A percentile compares a stretch with the other conserved stretches of the same genome.
Conservation (phyloP, 129 eudicot genomes). For the Arctium lappa region DNA sequence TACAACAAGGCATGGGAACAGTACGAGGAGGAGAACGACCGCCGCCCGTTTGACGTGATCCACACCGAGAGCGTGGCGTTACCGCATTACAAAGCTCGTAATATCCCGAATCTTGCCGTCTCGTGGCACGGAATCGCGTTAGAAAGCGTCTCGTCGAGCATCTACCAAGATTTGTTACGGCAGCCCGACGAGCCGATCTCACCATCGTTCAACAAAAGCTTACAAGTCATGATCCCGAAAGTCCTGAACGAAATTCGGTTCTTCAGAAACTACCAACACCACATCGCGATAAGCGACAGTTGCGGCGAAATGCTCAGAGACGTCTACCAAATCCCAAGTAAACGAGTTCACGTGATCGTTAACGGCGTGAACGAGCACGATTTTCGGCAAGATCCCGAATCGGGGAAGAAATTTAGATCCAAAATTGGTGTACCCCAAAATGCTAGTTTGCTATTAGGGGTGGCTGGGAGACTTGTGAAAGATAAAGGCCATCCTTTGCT, state of each 20-base stretch:
- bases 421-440: slow-evolving; percentile 63
- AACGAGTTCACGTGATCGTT: slow-evolving; percentile 79
- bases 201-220: slow-evolving; percentile 54
- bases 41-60: slow-evolving; percentile 57
- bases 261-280: slow-evolving; percentile 71
- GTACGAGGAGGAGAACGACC: slow-evolving; percentile 50
- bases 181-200: slow-evolving; percentile 52
- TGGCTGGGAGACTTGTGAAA: slow-evolving; percentile 88
- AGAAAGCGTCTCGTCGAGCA: slow-evolving; percentile 75
- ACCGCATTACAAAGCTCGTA: slow-evolving; percentile 59
- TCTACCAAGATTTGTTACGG: slow-evolving; percentile 74
- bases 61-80: slow-evolving; percentile 95
- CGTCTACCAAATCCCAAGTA: slow-evolving; percentile 84
- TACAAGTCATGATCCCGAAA: slow-evolving; percentile 73
- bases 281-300: slow-evolving; percentile 87
- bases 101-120: slow-evolving; percentile 67
- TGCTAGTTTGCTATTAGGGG: slow-evolving; percentile 80
- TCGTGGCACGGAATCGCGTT: slow-evolving; percentile 96
- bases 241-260: slow-evolving; percentile 83
- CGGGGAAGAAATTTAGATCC: slow-evolving; percentile 56
- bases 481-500: slow-evolving; percentile 93
- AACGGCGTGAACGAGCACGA: slow-evolving; percentile 76
- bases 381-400: slow-evolving; percentile 45
- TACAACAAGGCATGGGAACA: slow-evolving; percentile 93
- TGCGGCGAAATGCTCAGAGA: slow-evolving; percentile 97